Evolutionary conservation across 768 basidiomycete genomes (phyloP), one percentile per base, ranked within the genome.

Genomic region (Porphyrellus cyaneotinctus): DNA sequence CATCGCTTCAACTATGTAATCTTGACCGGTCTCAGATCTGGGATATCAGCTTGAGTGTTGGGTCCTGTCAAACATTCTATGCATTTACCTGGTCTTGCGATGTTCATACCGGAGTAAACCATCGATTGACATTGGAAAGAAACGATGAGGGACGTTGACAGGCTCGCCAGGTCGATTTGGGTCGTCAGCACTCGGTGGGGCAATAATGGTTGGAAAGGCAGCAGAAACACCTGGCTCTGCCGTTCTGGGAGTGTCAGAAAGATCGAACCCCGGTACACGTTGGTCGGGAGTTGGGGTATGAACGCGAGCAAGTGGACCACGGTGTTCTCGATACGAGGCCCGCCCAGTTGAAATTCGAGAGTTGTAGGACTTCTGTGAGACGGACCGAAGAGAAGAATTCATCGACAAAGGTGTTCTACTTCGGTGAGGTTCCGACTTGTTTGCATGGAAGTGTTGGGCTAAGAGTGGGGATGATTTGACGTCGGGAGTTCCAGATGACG

Each of bases 311-410:
- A 49, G 31, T 15, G 55, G 49, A 8, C 61, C 67, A 22, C 2
- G 58, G 37, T 67, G 49, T 9, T 38, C 51, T 42, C 61, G 63
- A 45, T 63, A 64, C 17, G 65, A 63, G 1, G 53, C 45, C 30
- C 63, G 63, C 11, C 63, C 67, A 20, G n/a, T 20, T 3, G 66
- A 64, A 18, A 23, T 48, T 48, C 35, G 36, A 53, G 63, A 59
- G 44, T 36, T 39, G 17, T 0, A 28, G 4, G 65, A 64, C 12
- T n/a, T 47, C 28, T 35, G 56, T 9, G 66, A 63, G 23, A 39
- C 10, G 3, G 64, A 61, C 5, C 12, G 4, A 35, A 32, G 49
- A 6, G 61, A 64, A 36, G 62, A 65, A 22, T 26, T 54, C 10
- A 37, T 11, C 38, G 58, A 62, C 26, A 18, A 36, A 2, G 58